These are phyloP conservation scores for Hansenula anomala DNA, from an alignment of 1,139 yeast species.

Conservation along the genomic window DNA sequence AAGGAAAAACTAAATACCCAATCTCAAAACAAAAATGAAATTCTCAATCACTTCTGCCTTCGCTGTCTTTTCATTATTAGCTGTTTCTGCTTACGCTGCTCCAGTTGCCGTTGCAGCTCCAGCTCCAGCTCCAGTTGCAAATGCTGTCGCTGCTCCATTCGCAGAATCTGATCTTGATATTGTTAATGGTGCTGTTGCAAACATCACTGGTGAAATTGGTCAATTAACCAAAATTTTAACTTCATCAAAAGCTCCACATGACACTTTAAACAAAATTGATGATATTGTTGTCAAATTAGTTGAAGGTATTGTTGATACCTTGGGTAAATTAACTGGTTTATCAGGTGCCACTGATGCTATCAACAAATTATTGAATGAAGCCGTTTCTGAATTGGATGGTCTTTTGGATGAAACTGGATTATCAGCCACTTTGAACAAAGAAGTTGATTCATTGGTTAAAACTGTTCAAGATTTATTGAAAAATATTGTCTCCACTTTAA, in stretches of 20 bases:
- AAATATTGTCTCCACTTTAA: conserved; percentile 5
- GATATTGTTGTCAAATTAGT: conserved; percentile 1
- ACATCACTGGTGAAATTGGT: conserved; percentile 1
- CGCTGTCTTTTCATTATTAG: conserved; percentile 8
- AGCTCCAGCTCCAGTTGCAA: conserved; percentile 10
- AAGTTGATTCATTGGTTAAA: conserved; percentile 1
- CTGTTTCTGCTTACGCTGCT: conserved; percentile 12
- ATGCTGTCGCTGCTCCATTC: conserved; percentile 22
- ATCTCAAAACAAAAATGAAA: conserved; percentile 9
- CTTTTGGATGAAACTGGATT: conserved; percentile 1
- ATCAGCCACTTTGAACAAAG: conserved; percentile 1
- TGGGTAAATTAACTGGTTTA: conserved; percentile 3
- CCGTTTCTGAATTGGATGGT: neutral
- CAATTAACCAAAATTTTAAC: conserved; percentile 1
- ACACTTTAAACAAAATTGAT: neutral
- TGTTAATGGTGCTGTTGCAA: conserved; percentile 7
- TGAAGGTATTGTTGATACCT: conserved; percentile 1
- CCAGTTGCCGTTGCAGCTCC: conserved; percentile 9
- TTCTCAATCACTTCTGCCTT: conserved; percentile 11
- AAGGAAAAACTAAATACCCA: neutral
- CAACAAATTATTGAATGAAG: conserved; percentile 1
- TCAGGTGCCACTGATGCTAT: conserved; percentile 4
- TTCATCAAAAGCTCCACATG: conserved; percentile 3
- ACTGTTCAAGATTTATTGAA: conserved; percentile 6
- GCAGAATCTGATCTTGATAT: conserved; percentile 22